Percentiles rank a stretch among this genome's conserved stretches.
These are phyloP conservation scores for Lichtheimia ornata DNA, from an alignment of 371 early-diverging fungal genomes.

Conservation along the genomic window DNA sequence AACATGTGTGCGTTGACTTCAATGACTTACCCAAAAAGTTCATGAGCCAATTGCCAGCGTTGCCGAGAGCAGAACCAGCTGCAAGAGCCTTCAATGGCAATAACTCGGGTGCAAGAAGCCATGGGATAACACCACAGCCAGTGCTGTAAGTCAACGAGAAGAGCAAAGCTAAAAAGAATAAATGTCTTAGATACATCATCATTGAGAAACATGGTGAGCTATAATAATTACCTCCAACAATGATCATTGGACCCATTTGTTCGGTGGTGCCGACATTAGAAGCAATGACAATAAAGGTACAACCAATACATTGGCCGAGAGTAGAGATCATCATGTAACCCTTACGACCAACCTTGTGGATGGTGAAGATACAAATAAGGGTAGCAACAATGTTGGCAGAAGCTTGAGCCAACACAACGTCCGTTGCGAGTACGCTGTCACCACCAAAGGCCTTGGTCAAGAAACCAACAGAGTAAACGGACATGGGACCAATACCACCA, in stretches of 20 bases:
- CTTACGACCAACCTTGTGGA: slow-evolving; percentile 47
- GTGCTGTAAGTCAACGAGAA: slow-evolving; percentile 43
- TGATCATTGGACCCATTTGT: slow-evolving; percentile 32
- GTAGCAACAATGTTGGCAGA: slow-evolving; percentile 40
- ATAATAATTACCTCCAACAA: slow-evolving; percentile 20
- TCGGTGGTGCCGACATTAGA: slow-evolving; percentile 15
- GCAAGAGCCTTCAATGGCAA: slow-evolving; percentile 46
- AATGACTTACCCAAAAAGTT: slow-evolving; percentile 28
- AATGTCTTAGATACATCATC: neutral
- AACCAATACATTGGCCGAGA: slow-evolving; percentile 38
- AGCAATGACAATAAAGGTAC: slow-evolving; percentile 41
- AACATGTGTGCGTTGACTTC: neutral
- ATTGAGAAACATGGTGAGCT: neutral
- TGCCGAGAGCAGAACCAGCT: slow-evolving; percentile 48
- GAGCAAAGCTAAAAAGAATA: slow-evolving; percentile 21
- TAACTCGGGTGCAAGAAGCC: slow-evolving; percentile 53
- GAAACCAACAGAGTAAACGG: slow-evolving; percentile 39
- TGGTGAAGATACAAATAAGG: slow-evolving; percentile 31
- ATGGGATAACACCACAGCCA: slow-evolving; percentile 55
- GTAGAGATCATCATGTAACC: slow-evolving; percentile 47
- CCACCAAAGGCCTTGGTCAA: slow-evolving; percentile 33
- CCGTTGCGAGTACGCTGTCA: slow-evolving; percentile 31
- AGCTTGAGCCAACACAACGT: slow-evolving; percentile 42
- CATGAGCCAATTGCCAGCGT: slow-evolving; percentile 43
- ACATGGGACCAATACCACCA: slow-evolving; percentile 53